Base-by-base conservation (phyloP, 139 green algal genomes). In the Tetradesmus obliquus region DNA sequence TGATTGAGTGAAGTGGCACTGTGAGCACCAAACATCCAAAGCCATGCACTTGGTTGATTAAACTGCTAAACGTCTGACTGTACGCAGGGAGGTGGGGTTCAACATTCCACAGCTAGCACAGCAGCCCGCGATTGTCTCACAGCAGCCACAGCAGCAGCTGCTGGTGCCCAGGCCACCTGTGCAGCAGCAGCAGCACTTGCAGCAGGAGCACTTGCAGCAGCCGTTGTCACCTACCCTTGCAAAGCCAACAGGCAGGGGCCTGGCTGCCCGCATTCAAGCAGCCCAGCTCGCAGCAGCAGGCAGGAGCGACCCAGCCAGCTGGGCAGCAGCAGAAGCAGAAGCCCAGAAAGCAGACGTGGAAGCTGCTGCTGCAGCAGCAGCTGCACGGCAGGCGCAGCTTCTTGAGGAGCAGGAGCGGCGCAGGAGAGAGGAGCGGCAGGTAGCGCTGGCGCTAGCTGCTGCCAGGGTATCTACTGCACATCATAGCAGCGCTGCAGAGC, bases 271-370 rank as follows among this genome's bases (percentile, higher is more conserved):
- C 3, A 24, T 80, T 6, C 60, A 60, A 20, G 60, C 13, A 19
- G 53, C 55, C 20, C 62, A 90, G 71, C 86, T 90, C 12, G 86
- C 86, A 90, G 86, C 86, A 57, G 69, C 86, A 84, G 86, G 86
- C 8, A 90, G 5, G 17, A 72, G 22, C 32, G 86, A 90, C 53
- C 71, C 86, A 5, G 71, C 55, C 71, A 84, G 53, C 15, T 90
- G 86, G 86, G 86, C 86, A 55, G 86, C 86, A 19, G 86, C 86
- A 71, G 86, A 69, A 55, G 86, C 86, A 74, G 86, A 83, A 54
- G 86, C 86, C 9, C 32, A 55, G 1, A 51, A 81, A 20, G 84
- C 62, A 0, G 71, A 54, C 12, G 53, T 53, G 3, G 86, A 69
- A 22, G 71, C 86, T 5, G 86, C 71, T 3, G n/a, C 76, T 54